Evolutionary conservation across 2,329 filamentous ascomycete species (phyloP).

Genomic region (Capronia coronata): DNA sequence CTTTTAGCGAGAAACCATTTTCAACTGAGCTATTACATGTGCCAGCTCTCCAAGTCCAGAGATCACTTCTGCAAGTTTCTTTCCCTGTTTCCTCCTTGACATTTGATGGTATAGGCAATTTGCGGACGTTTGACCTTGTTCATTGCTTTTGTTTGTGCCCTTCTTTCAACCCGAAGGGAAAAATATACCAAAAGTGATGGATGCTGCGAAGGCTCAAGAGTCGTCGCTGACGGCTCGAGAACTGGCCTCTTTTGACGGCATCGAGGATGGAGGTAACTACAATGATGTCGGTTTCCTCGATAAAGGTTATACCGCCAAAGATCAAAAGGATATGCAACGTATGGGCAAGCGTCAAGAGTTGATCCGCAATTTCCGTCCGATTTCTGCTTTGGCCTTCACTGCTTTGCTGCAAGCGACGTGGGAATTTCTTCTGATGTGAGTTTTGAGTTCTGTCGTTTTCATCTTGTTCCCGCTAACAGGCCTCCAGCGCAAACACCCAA

Average conservation of each 20-base stretch:
- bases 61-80: neutral
- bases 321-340: constrained; percentile 41
- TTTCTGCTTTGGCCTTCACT: constrained; percentile 37
- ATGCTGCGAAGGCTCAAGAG: constrained; percentile 3
- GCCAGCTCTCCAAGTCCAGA: neutral
- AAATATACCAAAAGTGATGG: neutral
- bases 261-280: constrained; percentile 10
- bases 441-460: constrained; percentile 31
- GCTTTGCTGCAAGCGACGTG: constrained; percentile 36
- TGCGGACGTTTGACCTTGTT: neutral
- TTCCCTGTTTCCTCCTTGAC: neutral
- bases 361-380: constrained; percentile 32
- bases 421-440: constrained; percentile 30
- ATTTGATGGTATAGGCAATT: neutral
- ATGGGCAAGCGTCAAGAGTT: constrained; percentile 49
- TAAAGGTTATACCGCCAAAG: constrained; percentile 19
- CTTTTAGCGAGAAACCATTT: neutral
- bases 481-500: constrained; percentile 9
- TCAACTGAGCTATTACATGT: neutral
- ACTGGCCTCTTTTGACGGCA: constrained; percentile 8
- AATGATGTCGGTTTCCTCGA: constrained; percentile 14
- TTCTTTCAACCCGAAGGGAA: neutral
- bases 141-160: neutral
- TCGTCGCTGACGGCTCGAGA: constrained; percentile 5
- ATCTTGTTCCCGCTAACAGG: constrained; percentile 2